A percentile compares a stretch with the other conserved stretches of the same genome.
These are phyloP conservation scores for Keithomyces neogunnii DNA, from an alignment of 2,329 filamentous ascomycete genomes.

Conservation along the genomic window DNA sequence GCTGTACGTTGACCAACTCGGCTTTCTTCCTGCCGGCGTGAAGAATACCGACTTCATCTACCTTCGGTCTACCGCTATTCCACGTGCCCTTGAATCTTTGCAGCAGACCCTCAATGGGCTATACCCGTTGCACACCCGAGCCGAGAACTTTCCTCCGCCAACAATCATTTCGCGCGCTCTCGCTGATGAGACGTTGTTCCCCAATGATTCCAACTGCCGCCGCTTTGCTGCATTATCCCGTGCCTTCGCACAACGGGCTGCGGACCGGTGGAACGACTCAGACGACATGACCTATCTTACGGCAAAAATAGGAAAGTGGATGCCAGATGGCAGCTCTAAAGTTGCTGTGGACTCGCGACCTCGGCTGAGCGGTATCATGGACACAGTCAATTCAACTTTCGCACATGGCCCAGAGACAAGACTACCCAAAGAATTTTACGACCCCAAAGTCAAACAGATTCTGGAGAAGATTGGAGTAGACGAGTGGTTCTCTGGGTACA, in stretches of 20 bases:
- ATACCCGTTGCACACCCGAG: conserved; percentile 50
- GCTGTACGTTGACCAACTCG: conserved; percentile 68
- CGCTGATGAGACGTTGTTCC: conserved; percentile 69
- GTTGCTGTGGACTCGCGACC: conserved; percentile 81
- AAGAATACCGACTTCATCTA: conserved; percentile 55
- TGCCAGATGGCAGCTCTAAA: conserved; percentile 59
- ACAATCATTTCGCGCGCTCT: conserved; percentile 57
- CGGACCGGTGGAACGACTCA: conserved; percentile 64
- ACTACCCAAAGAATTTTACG: conserved; percentile 82
- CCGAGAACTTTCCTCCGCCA: conserved; percentile 44
- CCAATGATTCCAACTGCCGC: conserved; percentile 67
- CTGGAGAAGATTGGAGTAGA: conserved; percentile 72
- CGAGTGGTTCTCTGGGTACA: conserved; percentile 88
- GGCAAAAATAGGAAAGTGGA: conserved; percentile 71
- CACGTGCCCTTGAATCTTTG: conserved; percentile 67
- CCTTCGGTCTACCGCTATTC: conserved; percentile 65
- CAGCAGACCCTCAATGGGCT: conserved; percentile 69
- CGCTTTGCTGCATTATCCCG: conserved; percentile 62
- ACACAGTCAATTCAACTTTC: conserved; percentile 81
- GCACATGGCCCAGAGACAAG: conserved; percentile 69
- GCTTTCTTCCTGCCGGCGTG: conserved; percentile 57
- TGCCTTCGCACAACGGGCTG: conserved; percentile 64
- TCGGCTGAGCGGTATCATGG: conserved; percentile 82
- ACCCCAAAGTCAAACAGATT: conserved; percentile 58
- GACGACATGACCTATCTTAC: conserved; percentile 80